Base-by-base conservation (phyloP, 2,329 filamentous ascomycete genomes). In the Hypomyces rosellus region DNA sequence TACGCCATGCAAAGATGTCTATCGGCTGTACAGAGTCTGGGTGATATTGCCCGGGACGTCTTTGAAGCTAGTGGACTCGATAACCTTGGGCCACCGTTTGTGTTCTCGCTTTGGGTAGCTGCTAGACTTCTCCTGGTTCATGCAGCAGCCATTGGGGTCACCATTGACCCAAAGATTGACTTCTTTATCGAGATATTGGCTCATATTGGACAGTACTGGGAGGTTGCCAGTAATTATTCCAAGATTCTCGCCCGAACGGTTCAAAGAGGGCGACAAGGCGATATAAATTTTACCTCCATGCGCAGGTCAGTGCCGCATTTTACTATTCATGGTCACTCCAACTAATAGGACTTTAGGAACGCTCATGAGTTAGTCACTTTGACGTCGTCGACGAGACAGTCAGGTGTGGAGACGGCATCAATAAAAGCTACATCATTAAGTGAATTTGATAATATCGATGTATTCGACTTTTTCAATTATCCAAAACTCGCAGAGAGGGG, bases 381-480 rank as follows among this genome's bases (percentile, higher is more conserved):
- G n/a, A 69, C 69, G 5, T 62, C 62, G 2, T 60, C 64, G 6
- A 64, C 62, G 0, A 63, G 69, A 14, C 65, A 60, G 9, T 70
- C 69, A 0, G 67, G 67, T 3, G 34, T 71, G 0, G 69, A 73
- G 22, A 65, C 63, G 3, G 70, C 66, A 4, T 68, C 68, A 14
- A 68, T 69, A 0, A 69, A 70, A 39, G 57, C 63, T 2, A 66
- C 68, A 4, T 67, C 70, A 0, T 61, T 69, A 4, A 65, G 61
- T 53, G 71, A 74, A 50, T 61, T 74, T 2, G 71, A 74, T 51
- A 69, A 66, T 41, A 70, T 74, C 16, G 70, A 74, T 22, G 63
- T 74, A 3, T 74, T 74, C 41, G 71, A 73, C 54, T 74, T 74
- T 50, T 74, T 74, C 58, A 72, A 73, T 20, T 70, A 68, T 39